Evolutionary conservation across 1,284 basidiomycete species (phyloP).

Genomic region (Ganoderma leucocontextum): DNA sequence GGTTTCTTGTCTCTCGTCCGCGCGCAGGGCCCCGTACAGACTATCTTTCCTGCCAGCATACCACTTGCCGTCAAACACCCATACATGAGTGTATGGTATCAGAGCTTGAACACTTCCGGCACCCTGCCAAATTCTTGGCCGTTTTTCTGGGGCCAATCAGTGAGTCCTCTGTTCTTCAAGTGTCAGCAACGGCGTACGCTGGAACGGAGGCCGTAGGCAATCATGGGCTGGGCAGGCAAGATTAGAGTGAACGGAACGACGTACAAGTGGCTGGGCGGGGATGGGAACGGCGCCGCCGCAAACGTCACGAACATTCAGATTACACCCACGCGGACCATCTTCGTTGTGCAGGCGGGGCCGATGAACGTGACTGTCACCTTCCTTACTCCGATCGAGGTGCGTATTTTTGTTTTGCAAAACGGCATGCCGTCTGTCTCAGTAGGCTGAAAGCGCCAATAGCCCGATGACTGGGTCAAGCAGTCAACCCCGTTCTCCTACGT

Average conservation of each 20-base stretch:
- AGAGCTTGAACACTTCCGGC: not conserved
- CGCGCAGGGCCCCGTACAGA: slow-evolving; percentile 18
- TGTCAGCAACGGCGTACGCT: too few species aligned
- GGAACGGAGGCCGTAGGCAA: not conserved
- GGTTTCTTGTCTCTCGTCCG: slow-evolving; percentile 20
- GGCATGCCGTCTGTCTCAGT: not conserved
- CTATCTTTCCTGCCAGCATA: slow-evolving; percentile 23
- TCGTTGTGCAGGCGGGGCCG: slow-evolving; percentile 30
- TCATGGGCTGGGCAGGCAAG: slow-evolving; percentile 31
- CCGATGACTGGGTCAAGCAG: slow-evolving; percentile 43
- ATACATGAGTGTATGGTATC: slow-evolving; percentile 27
- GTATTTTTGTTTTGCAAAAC: not conserved
- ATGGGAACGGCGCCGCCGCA: not conserved
- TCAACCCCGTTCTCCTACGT: slow-evolving; percentile 46
- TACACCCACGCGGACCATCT: slow-evolving; percentile 31
- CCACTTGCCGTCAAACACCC: slow-evolving; percentile 28
- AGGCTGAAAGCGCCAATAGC: slow-evolving; percentile 23
- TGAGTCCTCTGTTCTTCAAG: not conserved
- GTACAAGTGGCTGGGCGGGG: slow-evolving; percentile 32
- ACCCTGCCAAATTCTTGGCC: slow-evolving; percentile 20
- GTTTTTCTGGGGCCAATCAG: slow-evolving; percentile 16
- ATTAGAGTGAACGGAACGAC: slow-evolving; percentile 33
- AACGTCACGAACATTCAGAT: slow-evolving; percentile 25
- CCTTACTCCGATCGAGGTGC: slow-evolving; percentile 36
- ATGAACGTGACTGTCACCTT: slow-evolving; percentile 34